phyloP scores from a whole-genome alignment of 2,329 filamentous ascomycete species.

The Botrytis hyacinthi region DNA sequence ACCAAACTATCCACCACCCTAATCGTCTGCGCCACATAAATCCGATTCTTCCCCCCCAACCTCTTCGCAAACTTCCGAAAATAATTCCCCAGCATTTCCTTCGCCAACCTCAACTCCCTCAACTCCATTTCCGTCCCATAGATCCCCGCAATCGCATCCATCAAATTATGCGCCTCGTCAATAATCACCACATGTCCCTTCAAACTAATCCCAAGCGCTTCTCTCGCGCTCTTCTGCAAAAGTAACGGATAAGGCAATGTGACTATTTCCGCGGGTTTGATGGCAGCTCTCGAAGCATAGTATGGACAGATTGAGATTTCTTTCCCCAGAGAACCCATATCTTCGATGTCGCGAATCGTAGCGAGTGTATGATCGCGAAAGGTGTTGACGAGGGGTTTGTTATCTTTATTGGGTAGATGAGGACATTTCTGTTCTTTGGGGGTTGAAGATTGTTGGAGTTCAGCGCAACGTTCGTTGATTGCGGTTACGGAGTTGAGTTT shows the following conservation, averaged over 20 bases:
- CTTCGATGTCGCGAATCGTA: constrained; percentile 88
- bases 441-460: constrained; percentile 73
- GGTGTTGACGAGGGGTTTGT: constrained; percentile 66
- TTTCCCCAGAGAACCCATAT: constrained; percentile 75
- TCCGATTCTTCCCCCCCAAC: constrained; percentile 84
- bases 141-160: constrained; percentile 88
- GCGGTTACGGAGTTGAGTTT: constrained; percentile 68
- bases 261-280: constrained; percentile 83
- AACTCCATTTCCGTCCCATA: constrained; percentile 77
- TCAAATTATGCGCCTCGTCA: constrained; percentile 96
- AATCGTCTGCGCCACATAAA: constrained; percentile 85
- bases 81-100: constrained; percentile 76
- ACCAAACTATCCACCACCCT: constrained; percentile 78
- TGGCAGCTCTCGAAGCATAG: constrained; percentile 84
- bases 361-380: constrained; percentile 86
- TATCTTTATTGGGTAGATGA: constrained; percentile 76
- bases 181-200: constrained; percentile 91
- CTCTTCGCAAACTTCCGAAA: constrained; percentile 84
- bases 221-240: constrained; percentile 80
- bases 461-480: constrained; percentile 90
- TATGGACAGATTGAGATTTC: constrained; percentile 85
- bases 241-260: constrained; percentile 90
- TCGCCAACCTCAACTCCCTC: constrained; percentile 67
- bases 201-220: constrained; percentile 81
- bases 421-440: constrained; percentile 67